A percentile compares a stretch with the other conserved stretches of the same genome.
phyloP scores from a whole-genome alignment of 495 filamentous ascomycete genomes.

The Neurospora pannonica region DNA sequence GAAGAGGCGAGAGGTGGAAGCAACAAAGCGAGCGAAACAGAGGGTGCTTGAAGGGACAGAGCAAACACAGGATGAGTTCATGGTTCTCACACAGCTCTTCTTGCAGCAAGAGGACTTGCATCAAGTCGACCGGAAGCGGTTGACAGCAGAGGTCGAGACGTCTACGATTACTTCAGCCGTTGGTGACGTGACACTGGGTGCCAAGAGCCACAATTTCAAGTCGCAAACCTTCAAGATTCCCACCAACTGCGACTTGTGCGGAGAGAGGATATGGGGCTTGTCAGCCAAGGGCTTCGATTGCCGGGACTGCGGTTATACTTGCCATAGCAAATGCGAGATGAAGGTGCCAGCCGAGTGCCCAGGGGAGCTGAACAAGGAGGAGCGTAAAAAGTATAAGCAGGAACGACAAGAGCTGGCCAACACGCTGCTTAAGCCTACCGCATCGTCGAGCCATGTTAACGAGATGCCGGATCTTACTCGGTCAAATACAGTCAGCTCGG shows the following conservation, averaged over 20 bases:
- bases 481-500: slow-evolving; percentile 85
- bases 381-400: slow-evolving; percentile 82
- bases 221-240: slow-evolving; percentile 97
- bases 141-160: slow-evolving; percentile 87
- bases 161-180: slow-evolving; percentile 76
- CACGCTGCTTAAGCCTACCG: slow-evolving; percentile 36
- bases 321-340: slow-evolving; percentile 97
- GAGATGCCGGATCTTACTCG: slow-evolving; percentile 55
- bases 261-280: slow-evolving; percentile 92
- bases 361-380: slow-evolving; percentile 86
- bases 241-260: slow-evolving; percentile 94
- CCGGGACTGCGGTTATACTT: slow-evolving; percentile 92
- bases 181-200: slow-evolving; percentile 83
- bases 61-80: slow-evolving; percentile 65
- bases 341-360: slow-evolving; percentile 95
- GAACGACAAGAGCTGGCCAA: slow-evolving; percentile 75
- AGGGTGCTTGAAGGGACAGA: slow-evolving; percentile 71
- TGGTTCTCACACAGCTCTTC: slow-evolving; percentile 68
- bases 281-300: slow-evolving; percentile 95
- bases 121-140: slow-evolving; percentile 72
- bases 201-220: slow-evolving; percentile 92
- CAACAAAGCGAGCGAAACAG: slow-evolving; percentile 58
- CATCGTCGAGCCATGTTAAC: slow-evolving; percentile 30
- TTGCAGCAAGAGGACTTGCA: slow-evolving; percentile 73
- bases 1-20: slow-evolving; percentile 75